Percentiles rank a stretch among this genome's conserved stretches.
phyloP scores from a whole-genome alignment of 306 rosid genomes.

The Vigna reflexopilosa region DNA sequence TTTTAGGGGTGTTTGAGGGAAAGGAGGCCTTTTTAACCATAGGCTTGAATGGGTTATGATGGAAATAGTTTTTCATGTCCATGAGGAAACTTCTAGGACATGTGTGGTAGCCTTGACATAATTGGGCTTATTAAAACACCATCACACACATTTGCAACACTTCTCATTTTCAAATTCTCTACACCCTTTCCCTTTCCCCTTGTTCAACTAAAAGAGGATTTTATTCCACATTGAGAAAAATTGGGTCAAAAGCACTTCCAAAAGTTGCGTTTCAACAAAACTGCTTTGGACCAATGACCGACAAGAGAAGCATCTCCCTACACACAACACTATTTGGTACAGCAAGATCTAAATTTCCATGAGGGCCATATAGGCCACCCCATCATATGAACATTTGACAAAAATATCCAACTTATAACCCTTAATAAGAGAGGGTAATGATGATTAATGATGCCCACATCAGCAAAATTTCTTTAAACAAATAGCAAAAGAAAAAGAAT shows the following conservation, averaged over 20 bases:
- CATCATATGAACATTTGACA: constrained; percentile 1
- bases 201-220: constrained; percentile 1
- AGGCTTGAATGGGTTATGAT: not conserved
- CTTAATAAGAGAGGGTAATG: constrained; percentile 50
- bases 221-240: constrained; percentile 14
- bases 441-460: constrained; percentile 54
- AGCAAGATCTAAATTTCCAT: constrained; percentile 39
- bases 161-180: not conserved
- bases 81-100: not conserved
- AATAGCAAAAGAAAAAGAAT: constrained; percentile 41
- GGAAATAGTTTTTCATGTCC: not conserved
- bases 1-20: not conserved
- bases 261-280: constrained; percentile 42
- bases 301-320: constrained; percentile 49
- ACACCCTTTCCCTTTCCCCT: not conserved
- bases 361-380: constrained; percentile 44
- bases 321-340: constrained; percentile 17
- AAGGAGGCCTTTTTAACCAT: not conserved
- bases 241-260: constrained; percentile 44
- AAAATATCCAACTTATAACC: constrained; percentile 10
- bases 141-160: not conserved
- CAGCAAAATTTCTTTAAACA: constrained; percentile 46
- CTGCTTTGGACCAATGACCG: constrained; percentile 42
- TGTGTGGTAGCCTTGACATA: not conserved
- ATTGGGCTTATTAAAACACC: constrained; percentile 14